These are phyloP conservation scores for Quercus alba DNA, from an alignment of 306 rosid species.

Conservation along the genomic window DNA sequence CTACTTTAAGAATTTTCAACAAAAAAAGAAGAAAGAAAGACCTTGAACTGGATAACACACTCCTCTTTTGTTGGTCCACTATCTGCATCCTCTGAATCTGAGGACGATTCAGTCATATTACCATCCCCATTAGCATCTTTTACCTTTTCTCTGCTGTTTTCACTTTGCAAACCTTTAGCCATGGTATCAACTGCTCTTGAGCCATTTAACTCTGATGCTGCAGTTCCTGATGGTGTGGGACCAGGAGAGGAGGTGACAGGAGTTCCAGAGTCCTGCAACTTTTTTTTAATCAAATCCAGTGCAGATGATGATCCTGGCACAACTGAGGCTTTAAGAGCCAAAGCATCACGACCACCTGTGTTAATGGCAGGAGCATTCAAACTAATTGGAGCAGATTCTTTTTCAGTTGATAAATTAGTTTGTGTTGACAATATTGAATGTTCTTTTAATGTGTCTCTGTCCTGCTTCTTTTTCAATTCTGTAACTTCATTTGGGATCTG, in stretches of 20 bases:
- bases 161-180: slow-evolving; percentile 61
- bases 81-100: slow-evolving; percentile 91
- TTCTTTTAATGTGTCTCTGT: slow-evolving; percentile 60
- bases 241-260: slow-evolving; percentile 71
- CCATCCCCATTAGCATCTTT: slow-evolving; percentile 80
- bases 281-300: slow-evolving; percentile 86
- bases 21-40: slow-evolving; percentile 26
- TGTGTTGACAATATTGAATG: slow-evolving; percentile 47
- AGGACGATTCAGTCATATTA: slow-evolving; percentile 72
- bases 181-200: slow-evolving; percentile 61
- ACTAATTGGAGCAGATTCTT: slow-evolving; percentile 60
- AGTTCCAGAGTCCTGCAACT: slow-evolving; percentile 89
- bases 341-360: slow-evolving; percentile 94
- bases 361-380: slow-evolving; percentile 85
- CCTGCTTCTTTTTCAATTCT: slow-evolving; percentile 80
- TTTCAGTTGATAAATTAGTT: slow-evolving; percentile 57
- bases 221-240: slow-evolving; percentile 37
- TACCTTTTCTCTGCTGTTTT: slow-evolving; percentile 67
- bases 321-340: slow-evolving; percentile 52
- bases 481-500: slow-evolving; percentile 94
- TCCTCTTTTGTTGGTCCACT: slow-evolving; percentile 91
- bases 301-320: slow-evolving; percentile 75
- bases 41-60: slow-evolving; percentile 85
- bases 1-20: not conserved
- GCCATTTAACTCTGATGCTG: slow-evolving; percentile 68